phyloP scores from a whole-genome alignment of 2,329 filamentous ascomycete species.

The Pseudogymnoascus verrucosus region DNA sequence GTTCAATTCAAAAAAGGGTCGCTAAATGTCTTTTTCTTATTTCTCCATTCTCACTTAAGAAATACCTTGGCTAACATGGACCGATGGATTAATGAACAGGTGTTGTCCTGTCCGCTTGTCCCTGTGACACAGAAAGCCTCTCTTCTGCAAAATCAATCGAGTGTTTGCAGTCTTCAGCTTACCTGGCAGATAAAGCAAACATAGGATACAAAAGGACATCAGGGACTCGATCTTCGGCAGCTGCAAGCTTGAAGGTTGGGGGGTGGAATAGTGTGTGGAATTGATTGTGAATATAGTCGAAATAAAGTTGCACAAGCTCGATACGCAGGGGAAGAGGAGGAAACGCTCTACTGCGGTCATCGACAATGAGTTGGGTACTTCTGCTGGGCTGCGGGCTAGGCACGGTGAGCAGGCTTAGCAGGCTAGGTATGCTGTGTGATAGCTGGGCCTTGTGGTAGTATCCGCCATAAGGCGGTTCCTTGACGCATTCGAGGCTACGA shows the following conservation, averaged over 20 bases:
- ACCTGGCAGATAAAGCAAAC: conserved; percentile 19
- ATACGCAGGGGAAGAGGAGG: conserved; percentile 11
- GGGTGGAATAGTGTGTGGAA: conserved; percentile 20
- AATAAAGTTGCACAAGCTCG: conserved; percentile 20
- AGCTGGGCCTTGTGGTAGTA: neutral
- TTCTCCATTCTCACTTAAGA: neutral
- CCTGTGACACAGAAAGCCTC: neutral
- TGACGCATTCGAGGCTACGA: neutral
- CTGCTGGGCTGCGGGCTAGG: neutral
- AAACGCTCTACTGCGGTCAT: neutral
- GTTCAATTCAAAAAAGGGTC: neutral
- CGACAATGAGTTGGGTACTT: neutral
- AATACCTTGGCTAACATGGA: neutral
- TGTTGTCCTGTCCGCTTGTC: neutral
- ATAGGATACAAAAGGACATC: conserved; percentile 17
- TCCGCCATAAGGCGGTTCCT: neutral
- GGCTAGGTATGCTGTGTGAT: neutral
- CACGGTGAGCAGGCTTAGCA: neutral
- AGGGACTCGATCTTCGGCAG: conserved; percentile 12
- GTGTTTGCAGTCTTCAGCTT: neutral
- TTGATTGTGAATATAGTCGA: conserved; percentile 20
- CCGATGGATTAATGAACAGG: neutral
- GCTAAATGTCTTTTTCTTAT: neutral
- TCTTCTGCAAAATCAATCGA: neutral
- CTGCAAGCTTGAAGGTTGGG: conserved; percentile 15